Evolutionary conservation across 768 basidiomycete genomes (phyloP), one percentile per base, ranked within the genome.

Genomic region (Russula foetens): DNA sequence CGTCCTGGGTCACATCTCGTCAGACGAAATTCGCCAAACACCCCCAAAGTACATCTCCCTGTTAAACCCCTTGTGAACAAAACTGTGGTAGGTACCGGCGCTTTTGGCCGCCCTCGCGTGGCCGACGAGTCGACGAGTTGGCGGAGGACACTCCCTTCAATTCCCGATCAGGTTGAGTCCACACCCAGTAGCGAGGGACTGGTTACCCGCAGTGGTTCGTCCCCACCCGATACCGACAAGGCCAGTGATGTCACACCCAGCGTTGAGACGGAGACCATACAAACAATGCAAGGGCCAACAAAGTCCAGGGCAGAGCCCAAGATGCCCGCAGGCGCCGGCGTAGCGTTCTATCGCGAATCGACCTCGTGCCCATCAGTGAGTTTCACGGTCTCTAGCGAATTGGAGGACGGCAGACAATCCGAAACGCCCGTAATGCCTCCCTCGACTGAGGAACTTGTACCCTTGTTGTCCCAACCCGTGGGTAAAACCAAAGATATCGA

Each of bases 361-460:
- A 77, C 78, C 33, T 66, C 77, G 4, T 79, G 77, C 56, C 69
- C 76, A 17, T 64, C 76, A 11, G 86, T 91, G 59, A 84, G 81
- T 63, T 93, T 93, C 74, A 88, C 84, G 49, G 87, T 92, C 47
- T 81, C 75, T 57, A 92, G 90, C 67, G 91, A 92, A 71, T 69
- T 92, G 55, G 89, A 90, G 44, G 68, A 66, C 15, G 63, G 59
- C 23, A 47, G 52, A 19, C 55, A 52, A 33, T 47, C 33, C 35
- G 47, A 56, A n/a, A 35, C 12, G 23, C 35, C 47, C 23, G 28
- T 45, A 35, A 33, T 24, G 17, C 39, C 66, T 39, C 35, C 44
- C 46, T 43, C 58, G 8, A 29, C 43, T 4, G 56, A 67, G 41
- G 60, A 59, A 17, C 53, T 24, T 28, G 39, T 55, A 17, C 21